Evolutionary conservation across 495 filamentous ascomycete species (phyloP).

Genomic region (Hypoxylon cercidicola): DNA sequence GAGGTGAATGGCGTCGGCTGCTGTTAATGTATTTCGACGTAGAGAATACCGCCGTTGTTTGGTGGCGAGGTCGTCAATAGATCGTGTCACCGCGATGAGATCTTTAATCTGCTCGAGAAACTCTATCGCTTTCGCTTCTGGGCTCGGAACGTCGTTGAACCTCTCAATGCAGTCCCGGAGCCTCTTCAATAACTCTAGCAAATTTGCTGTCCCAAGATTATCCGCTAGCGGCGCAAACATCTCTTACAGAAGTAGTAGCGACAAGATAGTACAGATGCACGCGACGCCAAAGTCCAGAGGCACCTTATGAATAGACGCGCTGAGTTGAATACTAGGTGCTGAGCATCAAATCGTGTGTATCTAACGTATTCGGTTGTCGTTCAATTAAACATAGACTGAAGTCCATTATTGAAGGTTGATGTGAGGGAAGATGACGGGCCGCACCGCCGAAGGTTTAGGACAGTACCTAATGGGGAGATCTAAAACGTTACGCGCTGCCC

Average conservation of each 20-base stretch:
- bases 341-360: too few species aligned
- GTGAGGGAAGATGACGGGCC: too few species aligned
- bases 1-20: not conserved
- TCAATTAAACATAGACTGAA: too few species aligned
- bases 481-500: too few species aligned
- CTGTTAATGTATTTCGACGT: not conserved
- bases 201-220: not conserved
- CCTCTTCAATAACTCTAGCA: not conserved
- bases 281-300: too few species aligned
- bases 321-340: too few species aligned
- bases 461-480: too few species aligned
- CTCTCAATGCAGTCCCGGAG: not conserved
- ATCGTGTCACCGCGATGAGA: not conserved
- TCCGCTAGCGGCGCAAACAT: not conserved
- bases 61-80: slow-evolving; percentile 1
- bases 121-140: not conserved
- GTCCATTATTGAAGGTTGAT: too few species aligned
- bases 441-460: too few species aligned
- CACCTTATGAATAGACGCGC: too few species aligned
- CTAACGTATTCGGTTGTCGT: too few species aligned
- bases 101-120: slow-evolving; percentile 15
- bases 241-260: slow-evolving; percentile 2
- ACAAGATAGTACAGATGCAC: too few species aligned
- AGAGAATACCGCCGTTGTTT: slow-evolving; percentile 4
- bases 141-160: not conserved